Conservation (phyloP, 129 eudicot genomes). For the Artemisia tridentata region DNA sequence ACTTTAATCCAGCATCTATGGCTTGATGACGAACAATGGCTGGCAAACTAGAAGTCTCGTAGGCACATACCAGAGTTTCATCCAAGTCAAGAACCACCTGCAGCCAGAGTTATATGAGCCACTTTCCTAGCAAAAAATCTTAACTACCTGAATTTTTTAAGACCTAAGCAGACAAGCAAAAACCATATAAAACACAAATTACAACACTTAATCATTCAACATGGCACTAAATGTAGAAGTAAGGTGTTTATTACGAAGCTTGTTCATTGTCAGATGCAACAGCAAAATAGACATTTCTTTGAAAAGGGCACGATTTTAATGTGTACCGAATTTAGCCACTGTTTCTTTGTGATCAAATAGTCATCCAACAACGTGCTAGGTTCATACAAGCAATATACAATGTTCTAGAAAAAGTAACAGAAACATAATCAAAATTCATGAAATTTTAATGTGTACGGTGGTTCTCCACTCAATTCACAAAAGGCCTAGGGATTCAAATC, state of each 20-base stretch:
- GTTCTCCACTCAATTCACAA: no score
- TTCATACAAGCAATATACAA: background rate
- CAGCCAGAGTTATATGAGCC: slow-evolving; percentile 25
- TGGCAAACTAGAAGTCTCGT: slow-evolving; percentile 92
- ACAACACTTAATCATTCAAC: background rate
- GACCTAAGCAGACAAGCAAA: background rate
- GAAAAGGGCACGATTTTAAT: background rate
- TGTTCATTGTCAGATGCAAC: no score
- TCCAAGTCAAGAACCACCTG: slow-evolving; percentile 99
- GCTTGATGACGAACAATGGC: slow-evolving; percentile 78
- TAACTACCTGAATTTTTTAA: slow-evolving; percentile 1
- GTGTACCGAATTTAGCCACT: background rate
- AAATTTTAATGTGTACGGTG: no score
- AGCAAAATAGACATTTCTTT: background rate
- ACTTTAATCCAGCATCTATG: slow-evolving; percentile 84
- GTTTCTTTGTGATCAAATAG: background rate
- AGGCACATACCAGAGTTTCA: slow-evolving; percentile 93
- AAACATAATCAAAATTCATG: no score
- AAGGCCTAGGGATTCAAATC: background rate
- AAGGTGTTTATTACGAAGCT: background rate
- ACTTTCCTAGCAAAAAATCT: slow-evolving; percentile 4
- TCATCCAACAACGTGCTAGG: background rate
- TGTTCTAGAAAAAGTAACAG: no score
- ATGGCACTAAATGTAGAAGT: background rate
- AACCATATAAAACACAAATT: background rate